phyloP scores from a whole-genome alignment of 305 asterid genomes.

The Fraxinus paxiana region DNA sequence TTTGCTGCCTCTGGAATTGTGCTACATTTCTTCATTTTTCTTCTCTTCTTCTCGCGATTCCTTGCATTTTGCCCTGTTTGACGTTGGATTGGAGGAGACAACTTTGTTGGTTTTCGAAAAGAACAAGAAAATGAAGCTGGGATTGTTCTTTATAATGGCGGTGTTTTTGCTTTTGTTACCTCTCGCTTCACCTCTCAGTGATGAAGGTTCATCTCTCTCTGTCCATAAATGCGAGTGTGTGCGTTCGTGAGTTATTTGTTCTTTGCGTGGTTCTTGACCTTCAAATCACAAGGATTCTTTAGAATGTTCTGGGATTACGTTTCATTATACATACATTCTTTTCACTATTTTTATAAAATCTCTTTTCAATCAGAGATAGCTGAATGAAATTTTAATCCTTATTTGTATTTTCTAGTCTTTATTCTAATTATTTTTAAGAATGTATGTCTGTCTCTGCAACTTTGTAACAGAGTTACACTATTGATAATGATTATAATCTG shows the following conservation, averaged over 20 bases:
- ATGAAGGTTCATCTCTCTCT: constrained; percentile 50
- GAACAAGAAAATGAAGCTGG: constrained; percentile 27
- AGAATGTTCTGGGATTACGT: neutral
- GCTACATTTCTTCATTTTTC: constrained; percentile 15
- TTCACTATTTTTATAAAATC: neutral
- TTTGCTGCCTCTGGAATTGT: constrained; percentile 16
- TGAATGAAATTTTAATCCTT: neutral
- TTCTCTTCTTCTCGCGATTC: neutral
- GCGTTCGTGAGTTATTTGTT: neutral
- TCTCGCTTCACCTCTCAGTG: constrained; percentile 42
- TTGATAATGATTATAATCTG: neutral
- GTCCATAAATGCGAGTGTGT: neutral
- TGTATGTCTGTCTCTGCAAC: neutral
- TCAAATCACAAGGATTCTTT: constrained; percentile 14
- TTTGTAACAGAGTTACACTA: neutral
- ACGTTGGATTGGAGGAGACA: constrained; percentile 25
- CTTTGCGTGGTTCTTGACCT: constrained; percentile 8
- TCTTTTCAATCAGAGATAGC: neutral
- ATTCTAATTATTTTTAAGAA: neutral
- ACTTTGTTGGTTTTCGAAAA: constrained; percentile 7
- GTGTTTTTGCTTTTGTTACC: constrained; percentile 34
- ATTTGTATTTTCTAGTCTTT: neutral
- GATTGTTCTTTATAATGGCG: constrained; percentile 10
- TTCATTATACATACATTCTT: neutral
- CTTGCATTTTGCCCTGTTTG: neutral